Evolutionary conservation across 2,329 filamentous ascomycete genomes (phyloP), one percentile per base, ranked within the genome.

Genomic region (Alternaria sp.): DNA sequence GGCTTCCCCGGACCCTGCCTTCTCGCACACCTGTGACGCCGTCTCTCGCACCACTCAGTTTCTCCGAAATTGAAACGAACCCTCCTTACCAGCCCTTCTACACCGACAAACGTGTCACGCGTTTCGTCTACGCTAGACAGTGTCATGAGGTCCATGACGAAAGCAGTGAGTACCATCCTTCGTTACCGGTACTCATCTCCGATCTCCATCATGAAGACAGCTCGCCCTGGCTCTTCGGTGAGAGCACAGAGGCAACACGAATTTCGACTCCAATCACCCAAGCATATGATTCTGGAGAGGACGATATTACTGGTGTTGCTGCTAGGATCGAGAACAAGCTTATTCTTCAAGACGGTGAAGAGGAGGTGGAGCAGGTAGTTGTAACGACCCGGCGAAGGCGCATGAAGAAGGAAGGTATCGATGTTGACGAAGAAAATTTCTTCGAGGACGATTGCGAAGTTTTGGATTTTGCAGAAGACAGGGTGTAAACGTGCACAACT

Each of bases 61-160:
- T 93, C 86, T 92, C 92, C 5, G 93, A 97, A 80, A 96, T 97
- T 65, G 95, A 99, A 73, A 97, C 94, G 1, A 97, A 94, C 72
- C 91, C 93, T 4, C 92, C 94, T 2, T 98, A 97, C 70, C 93
- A 97, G 71, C 94, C 95, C 1, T 97, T 98, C 80, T 94, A 98
- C 75, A 95, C 93, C 0, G 93, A 98, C 72, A 86, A 88, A 54
- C 87, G 94, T 3, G 91, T 98, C 42, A 86, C 84, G n/a, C 82
- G 97, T 28, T 90, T 88, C 66, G 85, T 92, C 40, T 91, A 89
- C 72, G 75, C 77, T 3, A 83, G 48, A 78, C 60, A 62, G 7
- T 34, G 59, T 4, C 11, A 41, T 9, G 66, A 71, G 5, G 42
- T 63, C 7, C 66, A 72, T 4, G 61, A 62, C 23, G 71, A 69